Evolutionary conservation across 148 eudicot species (phyloP).

Genomic region (Spergularia marina): DNA sequence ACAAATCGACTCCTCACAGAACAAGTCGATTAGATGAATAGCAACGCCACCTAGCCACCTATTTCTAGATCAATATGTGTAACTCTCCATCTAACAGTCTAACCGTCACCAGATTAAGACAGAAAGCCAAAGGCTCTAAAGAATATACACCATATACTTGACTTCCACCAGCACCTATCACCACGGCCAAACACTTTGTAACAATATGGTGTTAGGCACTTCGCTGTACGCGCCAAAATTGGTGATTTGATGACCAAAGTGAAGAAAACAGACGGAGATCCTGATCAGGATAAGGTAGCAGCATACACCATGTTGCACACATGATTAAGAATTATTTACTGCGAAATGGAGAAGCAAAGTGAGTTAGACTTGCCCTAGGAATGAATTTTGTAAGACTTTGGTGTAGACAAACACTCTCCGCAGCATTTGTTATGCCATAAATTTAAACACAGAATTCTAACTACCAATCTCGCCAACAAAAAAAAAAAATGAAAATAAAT

Average conservation of each 20-base stretch:
- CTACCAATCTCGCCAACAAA: neutral
- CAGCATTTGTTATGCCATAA: neutral
- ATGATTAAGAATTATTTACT: neutral
- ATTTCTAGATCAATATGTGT: conserved; percentile 4
- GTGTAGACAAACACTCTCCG: no score
- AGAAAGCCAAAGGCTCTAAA: conserved; percentile 12
- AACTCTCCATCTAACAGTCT: no score
- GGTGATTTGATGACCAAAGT: conserved; percentile 21
- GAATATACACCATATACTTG: conserved; percentile 17
- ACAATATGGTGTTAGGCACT: conserved; percentile 3
- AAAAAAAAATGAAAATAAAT: neutral
- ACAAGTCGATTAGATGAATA: conserved; percentile 8
- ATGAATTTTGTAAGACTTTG: neutral
- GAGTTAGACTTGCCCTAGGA: neutral
- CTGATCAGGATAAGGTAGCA: neutral
- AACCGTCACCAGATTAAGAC: neutral
- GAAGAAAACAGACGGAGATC: neutral
- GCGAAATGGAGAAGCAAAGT: conserved; percentile 11
- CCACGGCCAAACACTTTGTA: neutral
- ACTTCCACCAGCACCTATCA: conserved; percentile 24
- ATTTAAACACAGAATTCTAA: neutral
- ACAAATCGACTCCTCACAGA: neutral
- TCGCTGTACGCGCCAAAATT: conserved; percentile 6
- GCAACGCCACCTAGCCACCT: conserved; percentile 5
- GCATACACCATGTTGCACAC: neutral